Conservation (phyloP, 768 basidiomycete genomes). For the Kwoniella bestiolae region DNA sequence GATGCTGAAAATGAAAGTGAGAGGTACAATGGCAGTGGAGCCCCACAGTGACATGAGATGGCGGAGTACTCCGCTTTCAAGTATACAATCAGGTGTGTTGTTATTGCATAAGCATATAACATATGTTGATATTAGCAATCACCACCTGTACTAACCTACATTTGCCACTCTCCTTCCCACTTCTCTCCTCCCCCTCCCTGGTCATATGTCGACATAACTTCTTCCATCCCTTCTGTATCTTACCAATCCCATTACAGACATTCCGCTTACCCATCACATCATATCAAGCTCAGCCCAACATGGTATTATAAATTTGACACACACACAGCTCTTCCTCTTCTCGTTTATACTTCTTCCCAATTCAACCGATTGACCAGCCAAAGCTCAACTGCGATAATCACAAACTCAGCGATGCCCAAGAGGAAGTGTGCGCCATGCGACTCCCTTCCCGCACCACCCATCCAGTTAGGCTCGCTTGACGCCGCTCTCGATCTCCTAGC, state of each 20-base stretch:
- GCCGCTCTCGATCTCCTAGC: conserved; percentile 53
- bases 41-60: too few relatives aligned
- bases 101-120: conserved; percentile 11
- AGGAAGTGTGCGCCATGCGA: conserved; percentile 35
- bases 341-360: not conserved
- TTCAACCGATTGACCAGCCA: conserved; percentile 1
- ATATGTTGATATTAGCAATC: too few relatives aligned
- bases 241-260: not conserved
- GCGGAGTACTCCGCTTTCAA: not conserved
- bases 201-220: not conserved
- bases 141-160: too few relatives aligned
- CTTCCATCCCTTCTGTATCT: not conserved
- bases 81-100: not conserved
- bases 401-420: conserved; percentile 32
- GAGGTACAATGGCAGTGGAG: too few relatives aligned
- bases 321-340: not conserved
- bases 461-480: conserved; percentile 41
- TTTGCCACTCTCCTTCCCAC: too few relatives aligned
- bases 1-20: too few relatives aligned
- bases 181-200: not conserved
- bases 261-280: too few relatives aligned
- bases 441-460: not conserved
- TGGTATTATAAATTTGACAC: not conserved
- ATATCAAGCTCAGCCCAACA: not conserved
- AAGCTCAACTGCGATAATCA: not conserved